Conservation (phyloP, 164 flowering plant species). For the Cinnamomum chago region DNA sequence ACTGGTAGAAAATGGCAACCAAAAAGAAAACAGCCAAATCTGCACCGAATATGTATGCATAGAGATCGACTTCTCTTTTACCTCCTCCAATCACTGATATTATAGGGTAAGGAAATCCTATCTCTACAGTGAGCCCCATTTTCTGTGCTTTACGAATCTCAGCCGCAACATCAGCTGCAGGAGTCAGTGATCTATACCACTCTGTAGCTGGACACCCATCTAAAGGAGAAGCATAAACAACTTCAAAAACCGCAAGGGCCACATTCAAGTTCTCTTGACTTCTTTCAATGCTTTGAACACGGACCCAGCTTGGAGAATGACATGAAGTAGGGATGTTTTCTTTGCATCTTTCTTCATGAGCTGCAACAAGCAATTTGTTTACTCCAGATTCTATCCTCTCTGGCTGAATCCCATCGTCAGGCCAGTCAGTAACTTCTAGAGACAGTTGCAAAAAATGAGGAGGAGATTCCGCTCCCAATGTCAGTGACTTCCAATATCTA, state of each 20-base stretch:
- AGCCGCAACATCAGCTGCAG: conserved; percentile 85
- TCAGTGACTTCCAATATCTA: conserved; percentile 83
- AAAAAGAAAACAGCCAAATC: conserved; percentile 87
- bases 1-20: conserved; percentile 88
- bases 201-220: conserved; percentile 46
- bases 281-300: conserved; percentile 92
- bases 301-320: conserved; percentile 65
- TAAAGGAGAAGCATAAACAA: conserved; percentile 69
- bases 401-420: conserved; percentile 96
- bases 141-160: conserved; percentile 61
- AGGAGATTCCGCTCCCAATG: conserved; percentile 92
- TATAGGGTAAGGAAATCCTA: conserved; percentile 77
- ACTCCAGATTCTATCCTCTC: conserved; percentile 90
- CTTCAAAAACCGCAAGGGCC: conserved; percentile 89
- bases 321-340: conserved; percentile 40
- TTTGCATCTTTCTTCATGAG: conserved; percentile 71
- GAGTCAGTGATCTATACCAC: conserved; percentile 73
- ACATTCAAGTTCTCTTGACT: conserved; percentile 66
- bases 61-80: conserved; percentile 85
- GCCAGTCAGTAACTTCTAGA: conserved; percentile 80
- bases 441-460: conserved; percentile 95
- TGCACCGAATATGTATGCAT: conserved; percentile 96
- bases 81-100: conserved; percentile 94
- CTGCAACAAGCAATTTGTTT: conserved; percentile 60
- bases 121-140: conserved; percentile 48